Conservation (phyloP, 2,329 filamentous ascomycete species). For the Aspergillus carbonarius region DNA sequence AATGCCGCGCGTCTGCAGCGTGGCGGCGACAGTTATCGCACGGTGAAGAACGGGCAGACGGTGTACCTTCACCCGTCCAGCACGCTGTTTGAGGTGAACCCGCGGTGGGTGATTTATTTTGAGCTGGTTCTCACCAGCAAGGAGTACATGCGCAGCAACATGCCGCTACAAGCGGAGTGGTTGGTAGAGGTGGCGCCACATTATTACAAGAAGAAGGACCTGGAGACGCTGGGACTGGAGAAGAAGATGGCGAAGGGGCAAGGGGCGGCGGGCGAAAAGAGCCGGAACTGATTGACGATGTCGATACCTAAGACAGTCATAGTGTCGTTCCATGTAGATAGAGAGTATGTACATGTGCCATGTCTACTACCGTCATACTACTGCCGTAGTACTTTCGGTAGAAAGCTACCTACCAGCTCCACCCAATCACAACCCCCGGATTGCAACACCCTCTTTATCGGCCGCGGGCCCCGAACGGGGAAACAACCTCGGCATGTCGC, state of each 20-base stretch:
- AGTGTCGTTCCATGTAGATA: neutral
- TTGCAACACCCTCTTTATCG: neutral
- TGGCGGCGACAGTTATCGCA: conserved; percentile 83
- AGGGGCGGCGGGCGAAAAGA: conserved; percentile 45
- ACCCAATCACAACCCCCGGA: neutral
- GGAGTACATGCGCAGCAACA: conserved; percentile 87
- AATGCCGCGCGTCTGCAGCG: conserved; percentile 83
- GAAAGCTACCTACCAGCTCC: too few species aligned
- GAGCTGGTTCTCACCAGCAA: conserved; percentile 88
- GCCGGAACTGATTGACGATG: conserved; percentile 21
- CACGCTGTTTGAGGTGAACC: conserved; percentile 74
- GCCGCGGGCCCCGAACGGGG: too few species aligned
- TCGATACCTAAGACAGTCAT: neutral
- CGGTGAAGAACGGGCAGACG: conserved; percentile 83
- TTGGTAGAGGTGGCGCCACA: conserved; percentile 87
- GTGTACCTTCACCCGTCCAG: conserved; percentile 90
- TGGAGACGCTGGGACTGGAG: conserved; percentile 74
- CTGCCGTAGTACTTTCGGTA: too few species aligned
- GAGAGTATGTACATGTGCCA: too few species aligned
- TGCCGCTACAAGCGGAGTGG: conserved; percentile 84
- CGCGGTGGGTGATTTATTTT: conserved; percentile 85
- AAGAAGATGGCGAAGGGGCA: conserved; percentile 67
- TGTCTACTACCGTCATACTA: too few species aligned
- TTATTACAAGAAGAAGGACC: conserved; percentile 87
- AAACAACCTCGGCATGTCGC: neutral